Evolutionary conservation across 129 eudicot genomes (phyloP), one percentile per base, ranked within the genome.

Genomic region (Arctium lappa): DNA sequence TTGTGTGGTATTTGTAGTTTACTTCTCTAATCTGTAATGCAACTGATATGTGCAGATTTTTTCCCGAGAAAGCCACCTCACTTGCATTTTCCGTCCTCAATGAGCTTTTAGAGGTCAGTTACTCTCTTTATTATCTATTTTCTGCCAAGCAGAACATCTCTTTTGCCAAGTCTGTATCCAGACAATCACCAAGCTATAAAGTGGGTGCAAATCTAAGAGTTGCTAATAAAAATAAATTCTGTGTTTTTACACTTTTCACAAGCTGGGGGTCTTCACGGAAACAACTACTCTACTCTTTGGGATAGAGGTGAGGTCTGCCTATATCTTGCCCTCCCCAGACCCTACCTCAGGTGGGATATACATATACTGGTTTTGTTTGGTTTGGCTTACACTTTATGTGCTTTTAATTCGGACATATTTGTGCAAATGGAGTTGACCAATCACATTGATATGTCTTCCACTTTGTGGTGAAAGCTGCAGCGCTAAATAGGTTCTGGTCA

Each of bases 31-130:
- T 66, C 48, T 72, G 56, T 18, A 32, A 39, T 62, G n/a, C 29
- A 16, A 69, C 50, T 74, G 22, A 78, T 69, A 16, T 44, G 72
- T 91, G 91, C 96, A 92, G 98, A 73, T 89, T 89, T 84, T 82
- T 91, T 46, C 94, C 97, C 6, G 94, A 91, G 80, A 91, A 87
- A 86, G 97, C 97, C 82, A 89, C 97, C 4, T 89, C 97, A 40
- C 86, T 92, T 76, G 97, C 98, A 7, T 92, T 92, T 83, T 85
- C 92, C 31, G 85, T 94, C 42, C 90, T 94, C 81, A 81, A 75
- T 83, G 94, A 92, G 85, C 97, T 94, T 85, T 86, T 91, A 66
- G 85, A 94, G 97, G 98, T 94, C 13, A 76, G 92, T 86, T 40
- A 33, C 39, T 79, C 34, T 29, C 40, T 70, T 16, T 66, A 8